Conservation (phyloP, 768 basidiomycete genomes). For the Exsudoporus frostii region DNA sequence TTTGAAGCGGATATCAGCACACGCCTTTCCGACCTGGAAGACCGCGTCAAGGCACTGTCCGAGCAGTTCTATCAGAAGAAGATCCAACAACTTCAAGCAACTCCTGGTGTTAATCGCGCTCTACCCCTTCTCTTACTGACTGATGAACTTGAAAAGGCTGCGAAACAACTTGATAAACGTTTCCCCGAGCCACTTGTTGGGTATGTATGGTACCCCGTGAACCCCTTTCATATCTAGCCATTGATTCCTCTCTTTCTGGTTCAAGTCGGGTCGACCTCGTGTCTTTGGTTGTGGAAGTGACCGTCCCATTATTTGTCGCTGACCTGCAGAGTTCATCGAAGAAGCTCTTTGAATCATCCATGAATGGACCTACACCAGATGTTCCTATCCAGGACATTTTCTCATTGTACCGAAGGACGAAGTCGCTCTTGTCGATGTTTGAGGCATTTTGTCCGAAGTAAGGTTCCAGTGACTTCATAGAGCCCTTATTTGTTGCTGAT, state of each 20-base stretch:
- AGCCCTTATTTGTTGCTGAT: background rate
- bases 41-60: conserved; percentile 57
- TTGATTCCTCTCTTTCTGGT: background rate
- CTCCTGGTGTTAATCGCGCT: conserved; percentile 78
- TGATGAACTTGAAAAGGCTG: conserved; percentile 83
- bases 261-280: conserved; percentile 71
- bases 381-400: conserved; percentile 91
- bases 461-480: conserved; percentile 26
- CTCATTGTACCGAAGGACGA: conserved; percentile 75
- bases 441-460: conserved; percentile 78
- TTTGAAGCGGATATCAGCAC: conserved; percentile 71
- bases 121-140: conserved; percentile 80
- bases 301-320: conserved; percentile 59
- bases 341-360: conserved; percentile 75
- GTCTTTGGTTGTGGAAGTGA: conserved; percentile 65
- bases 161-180: conserved; percentile 80
- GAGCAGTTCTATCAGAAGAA: conserved; percentile 60
- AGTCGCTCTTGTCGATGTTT: conserved; percentile 75
- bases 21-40: conserved; percentile 65
- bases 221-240: background rate
- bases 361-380: conserved; percentile 84
- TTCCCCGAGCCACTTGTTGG: conserved; percentile 82
- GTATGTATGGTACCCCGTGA: conserved; percentile 39
- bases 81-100: conserved; percentile 58
- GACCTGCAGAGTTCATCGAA: conserved; percentile 71